Evolutionary conservation across 306 rosid species (phyloP).

Genomic region (Medicago lupulina): DNA sequence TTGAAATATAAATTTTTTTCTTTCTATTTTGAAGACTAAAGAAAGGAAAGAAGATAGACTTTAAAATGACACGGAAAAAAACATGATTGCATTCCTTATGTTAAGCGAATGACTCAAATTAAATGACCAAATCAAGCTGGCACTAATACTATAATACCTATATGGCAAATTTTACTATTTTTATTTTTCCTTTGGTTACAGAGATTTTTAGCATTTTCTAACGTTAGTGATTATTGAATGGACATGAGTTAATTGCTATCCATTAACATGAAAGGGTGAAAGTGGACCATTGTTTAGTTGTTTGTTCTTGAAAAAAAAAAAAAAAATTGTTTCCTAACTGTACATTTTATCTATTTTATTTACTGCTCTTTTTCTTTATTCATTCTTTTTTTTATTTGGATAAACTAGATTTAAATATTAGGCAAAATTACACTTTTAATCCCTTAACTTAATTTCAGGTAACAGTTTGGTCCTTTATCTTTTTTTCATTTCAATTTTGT

Average conservation of each 20-base stretch:
- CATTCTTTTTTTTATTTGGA: neutral
- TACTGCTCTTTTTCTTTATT: neutral
- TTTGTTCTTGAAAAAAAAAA: neutral
- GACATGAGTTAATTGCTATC: neutral
- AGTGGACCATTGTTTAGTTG: neutral
- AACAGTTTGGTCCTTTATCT: too few relatives aligned
- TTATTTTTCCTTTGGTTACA: slow-evolving; percentile 39
- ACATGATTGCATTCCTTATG: slow-evolving; percentile 36
- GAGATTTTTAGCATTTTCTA: slow-evolving; percentile 26
- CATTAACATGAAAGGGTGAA: neutral
- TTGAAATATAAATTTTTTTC: neutral
- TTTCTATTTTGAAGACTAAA: neutral
- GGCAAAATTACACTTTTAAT: too few relatives aligned
- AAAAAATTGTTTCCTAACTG: neutral
- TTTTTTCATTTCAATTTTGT: too few relatives aligned
- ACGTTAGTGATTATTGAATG: neutral
- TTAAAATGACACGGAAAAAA: neutral
- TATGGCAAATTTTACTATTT: slow-evolving; percentile 38
- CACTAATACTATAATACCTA: neutral
- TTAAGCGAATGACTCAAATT: slow-evolving; percentile 35
- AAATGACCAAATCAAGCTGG: slow-evolving; percentile 32
- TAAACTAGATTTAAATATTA: neutral
- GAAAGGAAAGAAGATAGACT: neutral
- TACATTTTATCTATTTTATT: neutral
- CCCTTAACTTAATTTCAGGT: too few relatives aligned